Evolutionary conservation across 306 rosid genomes (phyloP).

Genomic region (Pueraria montana): DNA sequence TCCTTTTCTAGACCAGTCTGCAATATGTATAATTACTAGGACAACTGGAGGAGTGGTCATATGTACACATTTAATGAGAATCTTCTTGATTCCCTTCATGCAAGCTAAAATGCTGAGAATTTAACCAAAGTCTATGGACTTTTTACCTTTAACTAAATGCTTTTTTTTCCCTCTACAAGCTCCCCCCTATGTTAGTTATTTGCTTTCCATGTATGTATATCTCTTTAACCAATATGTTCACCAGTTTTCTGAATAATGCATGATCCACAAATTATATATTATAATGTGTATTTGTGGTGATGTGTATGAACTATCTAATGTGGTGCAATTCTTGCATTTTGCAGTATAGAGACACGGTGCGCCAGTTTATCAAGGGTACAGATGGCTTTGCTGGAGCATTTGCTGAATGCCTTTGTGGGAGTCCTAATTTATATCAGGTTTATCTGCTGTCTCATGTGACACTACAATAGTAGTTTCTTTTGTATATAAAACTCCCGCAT

Average conservation of each 20-base stretch:
- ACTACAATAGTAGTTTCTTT: constrained; percentile 31
- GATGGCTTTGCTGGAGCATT: constrained; percentile 94
- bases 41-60: constrained; percentile 17
- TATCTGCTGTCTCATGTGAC: constrained; percentile 40
- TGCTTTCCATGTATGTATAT: constrained; percentile 5
- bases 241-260: constrained; percentile 31
- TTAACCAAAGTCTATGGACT: constrained; percentile 25
- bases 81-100: neutral
- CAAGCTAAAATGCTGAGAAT: constrained; percentile 31
- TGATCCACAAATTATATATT: constrained; percentile 10
- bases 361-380: constrained; percentile 96
- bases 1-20: constrained; percentile 7
- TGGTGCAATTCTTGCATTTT: constrained; percentile 47
- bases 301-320: constrained; percentile 19
- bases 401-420: constrained; percentile 95
- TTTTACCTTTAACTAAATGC: neutral
- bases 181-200: neutral
- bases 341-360: constrained; percentile 92
- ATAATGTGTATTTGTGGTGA: constrained; percentile 16
- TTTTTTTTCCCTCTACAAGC: constrained; percentile 4
- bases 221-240: constrained; percentile 33
- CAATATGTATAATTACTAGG: constrained; percentile 20
- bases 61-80: constrained; percentile 33
- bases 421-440: constrained; percentile 97
- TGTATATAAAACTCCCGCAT: constrained; percentile 2